Evolutionary conservation across 306 rosid genomes (phyloP).

Genomic region (Carpinus fangiana): DNA sequence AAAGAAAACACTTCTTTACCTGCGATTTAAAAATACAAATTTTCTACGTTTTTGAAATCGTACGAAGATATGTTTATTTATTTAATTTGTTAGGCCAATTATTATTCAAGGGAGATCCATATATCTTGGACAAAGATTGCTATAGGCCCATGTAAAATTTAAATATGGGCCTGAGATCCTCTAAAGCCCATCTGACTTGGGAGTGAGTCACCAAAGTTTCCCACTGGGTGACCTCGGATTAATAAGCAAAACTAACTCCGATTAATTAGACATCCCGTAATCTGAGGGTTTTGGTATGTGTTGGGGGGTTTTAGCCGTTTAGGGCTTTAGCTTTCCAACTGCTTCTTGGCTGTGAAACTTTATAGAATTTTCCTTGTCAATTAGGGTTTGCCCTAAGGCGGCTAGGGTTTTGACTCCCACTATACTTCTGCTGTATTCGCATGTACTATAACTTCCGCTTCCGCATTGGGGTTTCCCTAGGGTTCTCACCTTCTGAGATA

Average conservation of each 20-base stretch:
- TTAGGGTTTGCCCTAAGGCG: constrained; percentile 44
- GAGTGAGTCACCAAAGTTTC: not conserved
- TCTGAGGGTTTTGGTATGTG: constrained; percentile 29
- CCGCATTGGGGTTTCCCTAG: not conserved
- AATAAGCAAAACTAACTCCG: not conserved
- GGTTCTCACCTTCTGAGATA: not conserved
- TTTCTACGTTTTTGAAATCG: too few relatives aligned
- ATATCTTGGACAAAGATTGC: too few relatives aligned
- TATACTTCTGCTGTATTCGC: constrained; percentile 3
- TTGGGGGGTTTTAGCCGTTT: constrained; percentile 34
- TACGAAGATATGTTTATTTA: too few relatives aligned
- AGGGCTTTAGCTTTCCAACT: constrained; percentile 24
- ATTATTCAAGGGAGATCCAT: too few relatives aligned
- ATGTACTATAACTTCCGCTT: not conserved
- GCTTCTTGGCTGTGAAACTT: constrained; percentile 5
- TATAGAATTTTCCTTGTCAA: constrained; percentile 1
- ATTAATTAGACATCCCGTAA: constrained; percentile 2
- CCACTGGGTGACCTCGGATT: not conserved
- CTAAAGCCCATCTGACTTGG: not conserved
- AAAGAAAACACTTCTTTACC: too few relatives aligned
- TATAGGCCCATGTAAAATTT: too few relatives aligned
- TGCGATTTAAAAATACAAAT: too few relatives aligned
- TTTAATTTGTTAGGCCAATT: too few relatives aligned
- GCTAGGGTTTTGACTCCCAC: constrained; percentile 71
- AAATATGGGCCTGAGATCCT: not conserved